Evolutionary conservation across 495 filamentous ascomycete genomes (phyloP).

Genomic region (Neurospora intermedia): DNA sequence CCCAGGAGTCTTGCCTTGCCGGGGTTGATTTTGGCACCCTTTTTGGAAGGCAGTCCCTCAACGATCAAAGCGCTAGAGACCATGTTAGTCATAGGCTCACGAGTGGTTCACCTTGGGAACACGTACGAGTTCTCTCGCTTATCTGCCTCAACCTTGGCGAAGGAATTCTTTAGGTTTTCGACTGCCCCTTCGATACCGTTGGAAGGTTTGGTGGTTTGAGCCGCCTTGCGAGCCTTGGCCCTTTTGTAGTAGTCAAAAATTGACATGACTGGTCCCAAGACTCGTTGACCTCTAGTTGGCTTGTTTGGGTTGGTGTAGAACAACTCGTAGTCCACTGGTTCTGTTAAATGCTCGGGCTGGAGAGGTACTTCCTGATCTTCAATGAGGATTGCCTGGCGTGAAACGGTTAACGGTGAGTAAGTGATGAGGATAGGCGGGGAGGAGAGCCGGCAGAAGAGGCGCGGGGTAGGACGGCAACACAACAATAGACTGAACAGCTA

Average conservation of each 20-base stretch:
- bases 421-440: neutral
- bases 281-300: constrained; percentile 20
- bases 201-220: neutral
- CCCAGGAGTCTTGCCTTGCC: constrained; percentile 32
- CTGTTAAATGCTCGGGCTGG: constrained; percentile 1
- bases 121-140: constrained; percentile 47
- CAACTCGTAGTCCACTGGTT: constrained; percentile 33
- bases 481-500: neutral
- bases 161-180: constrained; percentile 26
- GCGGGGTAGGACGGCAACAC: neutral
- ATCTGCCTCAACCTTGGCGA: constrained; percentile 25
- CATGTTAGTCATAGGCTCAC: constrained; percentile 9
- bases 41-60: constrained; percentile 22
- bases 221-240: constrained; percentile 5
- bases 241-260: constrained; percentile 32
- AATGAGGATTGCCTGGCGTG: constrained; percentile 28
- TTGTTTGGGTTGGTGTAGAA: constrained; percentile 26
- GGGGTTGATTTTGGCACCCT: constrained; percentile 18
- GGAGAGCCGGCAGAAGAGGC: neutral
- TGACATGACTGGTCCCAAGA: constrained; percentile 34
- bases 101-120: constrained; percentile 28
- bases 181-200: neutral
- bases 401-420: constrained; percentile 5
- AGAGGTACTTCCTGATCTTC: constrained; percentile 23
- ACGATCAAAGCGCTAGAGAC: constrained; percentile 22